phyloP scores from a whole-genome alignment of 345 rosid species.

The Bruguiera gymnorhiza region DNA sequence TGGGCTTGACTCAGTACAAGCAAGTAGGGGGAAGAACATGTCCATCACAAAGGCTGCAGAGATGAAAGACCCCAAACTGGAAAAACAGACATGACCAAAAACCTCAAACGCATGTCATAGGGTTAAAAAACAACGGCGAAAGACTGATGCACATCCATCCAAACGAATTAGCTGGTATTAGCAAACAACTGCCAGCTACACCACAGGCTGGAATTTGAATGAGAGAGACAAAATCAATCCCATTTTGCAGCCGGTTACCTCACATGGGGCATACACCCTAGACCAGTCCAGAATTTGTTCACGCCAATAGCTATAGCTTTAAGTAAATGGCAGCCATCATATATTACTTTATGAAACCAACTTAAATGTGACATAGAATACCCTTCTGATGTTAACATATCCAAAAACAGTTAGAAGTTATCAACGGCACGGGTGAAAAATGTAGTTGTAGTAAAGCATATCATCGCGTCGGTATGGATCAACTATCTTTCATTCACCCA shows the following conservation, averaged over 20 bases:
- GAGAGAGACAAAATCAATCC: constrained; percentile 10
- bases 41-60: no score
- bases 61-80: constrained; percentile 9
- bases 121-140: constrained; percentile 1
- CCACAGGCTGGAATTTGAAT: constrained; percentile 16
- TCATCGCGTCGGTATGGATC: no score
- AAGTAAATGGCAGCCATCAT: constrained; percentile 6
- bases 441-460: no score
- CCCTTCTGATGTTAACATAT: neutral
- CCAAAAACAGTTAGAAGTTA: neutral
- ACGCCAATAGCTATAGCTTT: constrained; percentile 7
- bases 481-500: no score
- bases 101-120: neutral
- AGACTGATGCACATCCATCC: constrained; percentile 12
- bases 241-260: neutral
- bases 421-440: neutral
- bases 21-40: no score
- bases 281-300: neutral
- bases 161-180: constrained; percentile 19
- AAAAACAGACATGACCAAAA: constrained; percentile 1
- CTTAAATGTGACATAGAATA: neutral
- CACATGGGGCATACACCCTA: neutral
- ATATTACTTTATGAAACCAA: neutral
- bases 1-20: no score
- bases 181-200: constrained; percentile 25